Evolutionary conservation across 495 filamentous ascomycete genomes (phyloP), one percentile per base, ranked within the genome.

Genomic region (Letharia columbiana): DNA sequence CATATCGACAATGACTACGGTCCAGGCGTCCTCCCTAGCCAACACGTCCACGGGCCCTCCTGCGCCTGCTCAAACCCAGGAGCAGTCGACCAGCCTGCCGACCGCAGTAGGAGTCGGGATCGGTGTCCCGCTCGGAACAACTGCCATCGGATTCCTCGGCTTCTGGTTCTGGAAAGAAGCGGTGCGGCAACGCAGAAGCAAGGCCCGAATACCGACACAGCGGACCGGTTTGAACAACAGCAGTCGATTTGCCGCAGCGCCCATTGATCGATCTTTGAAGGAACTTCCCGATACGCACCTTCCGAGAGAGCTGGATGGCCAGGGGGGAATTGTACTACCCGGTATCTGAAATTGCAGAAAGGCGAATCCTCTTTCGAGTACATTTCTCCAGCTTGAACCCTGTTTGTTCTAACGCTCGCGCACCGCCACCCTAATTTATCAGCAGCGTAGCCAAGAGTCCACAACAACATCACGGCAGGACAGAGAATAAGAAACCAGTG

Each of bases 201-300:
- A 28, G 23, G 0, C 23, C 1, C 23, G 23, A 28, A 28, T 28
- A 28, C 23, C 23, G 23, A 28, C 23, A 28, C 23, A 28, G 23
- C 23, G 23, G 23, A 28, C 23, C 23, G 23, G 23, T 28, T 28
- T 28, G 23, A 1, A 28, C 1, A 28, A 28, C 23, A 28, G 23
- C 23, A 1, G 23, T 28, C 23, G 1, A 17, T 4, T 47, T 20
- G 2, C 11, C 13, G 20, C 28, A 15, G 31, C 17, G n/a, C 23
- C 39, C 18, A 33, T 13, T 15, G 3, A 9, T 45, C 10, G 12
- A 2, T 4, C 1, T 1, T 6, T 0, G 12, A 20, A 3, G 0
- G 63, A 65, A 9, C 10, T 65, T 10, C 39, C 20, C 6, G 28
- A 60, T 35, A 17, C 54, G n/a, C 63, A 65, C 44, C 37, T 37